These are phyloP conservation scores for Chondrus crispus DNA, from an alignment of 23 red algal genomes.

Conservation along the genomic window DNA sequence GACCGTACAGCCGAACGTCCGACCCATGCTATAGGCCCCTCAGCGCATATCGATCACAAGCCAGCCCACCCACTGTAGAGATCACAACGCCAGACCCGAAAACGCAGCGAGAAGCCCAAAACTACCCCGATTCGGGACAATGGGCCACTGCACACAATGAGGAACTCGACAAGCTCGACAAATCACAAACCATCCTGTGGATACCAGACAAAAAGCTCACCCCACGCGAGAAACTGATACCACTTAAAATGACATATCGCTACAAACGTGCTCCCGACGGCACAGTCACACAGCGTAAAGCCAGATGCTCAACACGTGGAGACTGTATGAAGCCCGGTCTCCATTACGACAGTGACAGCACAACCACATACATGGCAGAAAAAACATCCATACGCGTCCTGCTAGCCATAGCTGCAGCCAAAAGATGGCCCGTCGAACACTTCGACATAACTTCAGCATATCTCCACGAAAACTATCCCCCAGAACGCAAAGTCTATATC, in stretches of 20 bases:
- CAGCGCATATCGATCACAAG: neutral
- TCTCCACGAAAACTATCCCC: too few relatives aligned
- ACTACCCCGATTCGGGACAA: neutral
- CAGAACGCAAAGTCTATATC: too few relatives aligned
- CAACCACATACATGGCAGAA: neutral
- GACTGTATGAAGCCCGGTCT: neutral
- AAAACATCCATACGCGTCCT: too few relatives aligned
- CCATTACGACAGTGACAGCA: neutral
- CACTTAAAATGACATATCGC: neutral
- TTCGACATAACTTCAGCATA: too few relatives aligned
- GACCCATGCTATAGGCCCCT: too few relatives aligned
- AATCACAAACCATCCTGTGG: conserved; percentile 4
- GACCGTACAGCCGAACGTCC: neutral
- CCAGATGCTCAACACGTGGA: neutral
- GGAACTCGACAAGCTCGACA: conserved; percentile 23
- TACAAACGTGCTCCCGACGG: neutral
- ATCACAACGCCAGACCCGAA: neutral
- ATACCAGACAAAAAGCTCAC: neutral
- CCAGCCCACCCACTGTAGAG: neutral
- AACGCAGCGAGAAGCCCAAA: neutral
- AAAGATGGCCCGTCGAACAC: too few relatives aligned
- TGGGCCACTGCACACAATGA: conserved; percentile 8
- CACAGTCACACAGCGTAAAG: neutral
- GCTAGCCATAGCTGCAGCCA: too few relatives aligned
- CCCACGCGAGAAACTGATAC: neutral